Base-by-base conservation (phyloP, 2,329 filamentous ascomycete genomes). In the Claviceps paspali region DNA sequence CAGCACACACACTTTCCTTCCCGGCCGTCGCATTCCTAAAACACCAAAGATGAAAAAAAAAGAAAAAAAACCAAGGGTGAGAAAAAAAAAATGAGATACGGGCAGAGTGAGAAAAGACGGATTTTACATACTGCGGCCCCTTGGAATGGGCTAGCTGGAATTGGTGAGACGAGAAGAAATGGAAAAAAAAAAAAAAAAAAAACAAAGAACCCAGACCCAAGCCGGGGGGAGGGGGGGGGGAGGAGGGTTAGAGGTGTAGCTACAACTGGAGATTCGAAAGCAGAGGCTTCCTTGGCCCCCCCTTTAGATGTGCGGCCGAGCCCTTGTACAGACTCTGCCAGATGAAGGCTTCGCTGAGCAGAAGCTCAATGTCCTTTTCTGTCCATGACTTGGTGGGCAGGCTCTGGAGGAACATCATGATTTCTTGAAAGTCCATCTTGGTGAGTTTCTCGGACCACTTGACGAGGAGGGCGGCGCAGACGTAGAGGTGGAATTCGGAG, bases 371-470 rank as follows among this genome's bases (percentile, higher is more conserved):
- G 53, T 98, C 91, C 63, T 96, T 96, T 55, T 95, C 91, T 1
- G 85, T 95, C 91, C 91, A 98, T 38, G 80, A 73, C 48, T 82
- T 80, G 6, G 92, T 98, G 3, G 92, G 91, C 40, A 98, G 64
- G 31, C 85, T 83, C 61, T 98, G 91, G 38, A 98, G 64, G 54
- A 98, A 98, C 88, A 98, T 98, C 87, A 98, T 95, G 41, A 94
- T 80, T 58, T 95, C 88, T 63, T 96, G 72, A 47, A 96, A 96
- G 56, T 98, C 91, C 88, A 96, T 96, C 57, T 86, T 91, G 43
- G 88, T 72, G 32, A 98, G 70, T 55, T 92, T 85, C 47, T 91
- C 81, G 6, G 88, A 93, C 92, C 92, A 98, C 59, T 98, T 98
- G 37, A 96, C 91, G 19, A 98, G 68, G 55, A 98, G 96, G 5